Evolutionary conservation across 495 filamentous ascomycete genomes (phyloP), one percentile per base, ranked within the genome.

Genomic region (Parathielavia hyrcaniae): DNA sequence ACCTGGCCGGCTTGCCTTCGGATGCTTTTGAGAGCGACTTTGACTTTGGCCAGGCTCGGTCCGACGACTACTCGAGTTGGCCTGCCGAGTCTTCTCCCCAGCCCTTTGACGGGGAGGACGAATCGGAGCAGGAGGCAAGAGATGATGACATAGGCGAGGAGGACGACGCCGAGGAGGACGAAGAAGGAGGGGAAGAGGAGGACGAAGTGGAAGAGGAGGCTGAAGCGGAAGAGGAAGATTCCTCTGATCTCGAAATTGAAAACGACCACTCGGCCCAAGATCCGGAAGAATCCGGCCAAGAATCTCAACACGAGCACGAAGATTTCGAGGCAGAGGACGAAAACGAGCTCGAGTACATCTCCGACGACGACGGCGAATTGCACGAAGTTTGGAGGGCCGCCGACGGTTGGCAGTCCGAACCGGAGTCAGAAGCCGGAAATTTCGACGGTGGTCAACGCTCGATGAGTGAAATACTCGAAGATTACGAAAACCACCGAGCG

Each of bases 281-380:
- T 0, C 17, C 43, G 16, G 51, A 22, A 16, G 44, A 40, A 5
- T 19, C 32, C 23, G 55, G 41, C 22, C 30, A 48, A 26, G 54
- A 50, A 1, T 4, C 9, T 6, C 52, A 44, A 4, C 12, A 3
- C 26, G 53, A 55, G 14, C 0, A 12, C 43, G 53, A n/a, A n/a
- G 41, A 55, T 5, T 26, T 44, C 30, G 45, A 53, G 17, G 49
- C 13, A 14, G 39, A 53, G 13, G 41, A 61, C 60, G 54, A 58
- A 13, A 35, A 48, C 22, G 43, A 36, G 26, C n/a, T 17, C 8
- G 50, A 39, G 17, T 16, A 43, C 34, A 22, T 34, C 13, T 13
- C 36, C 10, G 50, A 36, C 12, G 48, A 45, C 22, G 39, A 55
- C 1, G 47, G 49, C 17, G 49, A 44, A 22, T 8, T 45, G 30